A percentile compares a stretch with the other conserved stretches of the same genome.
These are phyloP conservation scores for Beauveria brongniartii DNA, from an alignment of 2,329 filamentous ascomycete species.

Conservation along the genomic window DNA sequence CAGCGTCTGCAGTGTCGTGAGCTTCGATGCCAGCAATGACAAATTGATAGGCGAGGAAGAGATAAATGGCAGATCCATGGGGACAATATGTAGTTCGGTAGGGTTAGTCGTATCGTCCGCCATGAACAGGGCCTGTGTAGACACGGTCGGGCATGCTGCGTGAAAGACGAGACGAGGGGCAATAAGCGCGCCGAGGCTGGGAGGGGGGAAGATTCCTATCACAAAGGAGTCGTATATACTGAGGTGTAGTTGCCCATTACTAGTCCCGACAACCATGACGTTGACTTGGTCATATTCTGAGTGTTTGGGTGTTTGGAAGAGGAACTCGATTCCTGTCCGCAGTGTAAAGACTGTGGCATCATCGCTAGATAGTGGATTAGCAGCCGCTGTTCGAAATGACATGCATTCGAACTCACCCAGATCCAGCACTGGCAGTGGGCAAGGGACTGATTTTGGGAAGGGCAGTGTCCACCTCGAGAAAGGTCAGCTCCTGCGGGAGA, in stretches of 20 bases:
- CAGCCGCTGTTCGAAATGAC: neutral
- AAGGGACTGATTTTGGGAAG: conserved; percentile 69
- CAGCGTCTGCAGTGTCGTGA: conserved; percentile 79
- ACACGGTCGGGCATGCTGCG: conserved; percentile 62
- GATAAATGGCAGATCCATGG: conserved; percentile 77
- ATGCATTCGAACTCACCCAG: conserved; percentile 41
- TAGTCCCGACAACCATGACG: conserved; percentile 66
- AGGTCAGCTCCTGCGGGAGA: conserved; percentile 64
- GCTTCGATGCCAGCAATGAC: conserved; percentile 76
- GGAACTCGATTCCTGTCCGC: conserved; percentile 58
- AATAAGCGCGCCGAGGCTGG: conserved; percentile 22
- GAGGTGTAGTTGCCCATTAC: conserved; percentile 63
- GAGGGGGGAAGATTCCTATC: conserved; percentile 57
- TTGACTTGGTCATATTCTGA: conserved; percentile 68
- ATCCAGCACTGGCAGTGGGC: conserved; percentile 51
- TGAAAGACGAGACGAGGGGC: conserved; percentile 44
- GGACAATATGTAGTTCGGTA: conserved; percentile 48
- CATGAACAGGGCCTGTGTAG: conserved; percentile 69
- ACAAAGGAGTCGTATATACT: conserved; percentile 82
- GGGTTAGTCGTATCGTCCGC: conserved; percentile 26
- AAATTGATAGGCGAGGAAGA: conserved; percentile 71
- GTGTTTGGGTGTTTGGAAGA: conserved; percentile 55
- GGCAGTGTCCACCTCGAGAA: conserved; percentile 67
- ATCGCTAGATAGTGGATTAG: conserved; percentile 27
- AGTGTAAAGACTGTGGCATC: conserved; percentile 61